Conservation (phyloP, 768 basidiomycete genomes). For the Vishniacozyma victoriae region DNA sequence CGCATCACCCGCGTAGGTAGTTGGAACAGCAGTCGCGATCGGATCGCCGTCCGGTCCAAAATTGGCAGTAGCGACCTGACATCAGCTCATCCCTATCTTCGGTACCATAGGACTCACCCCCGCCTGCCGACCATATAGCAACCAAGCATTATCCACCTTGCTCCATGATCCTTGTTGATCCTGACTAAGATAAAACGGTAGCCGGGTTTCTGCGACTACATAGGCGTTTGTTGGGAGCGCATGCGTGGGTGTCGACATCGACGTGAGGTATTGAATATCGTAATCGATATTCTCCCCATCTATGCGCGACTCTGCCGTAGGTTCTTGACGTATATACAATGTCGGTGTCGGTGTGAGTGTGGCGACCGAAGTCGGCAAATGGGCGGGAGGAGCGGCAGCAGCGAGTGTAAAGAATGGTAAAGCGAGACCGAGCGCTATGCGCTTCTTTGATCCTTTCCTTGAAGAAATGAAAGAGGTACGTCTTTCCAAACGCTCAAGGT, state of each 20-base stretch:
- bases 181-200: slow-evolving; percentile 23
- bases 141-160: slow-evolving; percentile 30
- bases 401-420: too few relatives aligned
- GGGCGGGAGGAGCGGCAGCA: too few relatives aligned
- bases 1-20: not conserved
- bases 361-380: too few relatives aligned
- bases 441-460: too few relatives aligned
- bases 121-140: slow-evolving; percentile 27
- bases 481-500: too few relatives aligned
- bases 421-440: too few relatives aligned
- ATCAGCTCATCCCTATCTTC: not conserved
- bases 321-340: too few relatives aligned
- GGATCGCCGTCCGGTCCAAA: slow-evolving; percentile 11
- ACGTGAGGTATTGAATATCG: slow-evolving; percentile 13
- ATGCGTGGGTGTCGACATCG: slow-evolving; percentile 6
- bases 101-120: slow-evolving; percentile 12
- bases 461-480: too few relatives aligned
- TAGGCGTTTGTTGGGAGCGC: slow-evolving; percentile 11
- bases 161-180: slow-evolving; percentile 19
- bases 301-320: too few relatives aligned
- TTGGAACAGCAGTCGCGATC: not conserved
- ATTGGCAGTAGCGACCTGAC: not conserved
- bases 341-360: too few relatives aligned
- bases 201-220: slow-evolving; percentile 11
- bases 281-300: too few relatives aligned